A percentile compares a stretch with the other conserved stretches of the same genome.
Evolutionary conservation across 2,329 filamentous ascomycete species (phyloP).

Genomic region (Sphaerulina populicola): DNA sequence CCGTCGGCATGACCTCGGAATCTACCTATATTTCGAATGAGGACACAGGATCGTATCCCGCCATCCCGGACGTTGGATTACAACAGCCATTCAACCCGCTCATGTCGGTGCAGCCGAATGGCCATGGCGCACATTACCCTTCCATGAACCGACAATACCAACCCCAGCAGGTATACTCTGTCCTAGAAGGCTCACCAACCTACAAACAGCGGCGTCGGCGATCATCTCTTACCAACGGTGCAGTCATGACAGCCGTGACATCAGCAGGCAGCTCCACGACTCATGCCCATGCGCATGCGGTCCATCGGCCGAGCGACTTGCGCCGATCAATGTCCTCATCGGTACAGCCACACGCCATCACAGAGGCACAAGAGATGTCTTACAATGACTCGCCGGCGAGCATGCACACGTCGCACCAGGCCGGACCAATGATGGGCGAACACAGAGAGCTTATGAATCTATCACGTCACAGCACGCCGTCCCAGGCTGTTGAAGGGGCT

Average conservation of each 20-base stretch:
- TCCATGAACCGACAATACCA: conserved; percentile 60
- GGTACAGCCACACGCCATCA: conserved; percentile 61
- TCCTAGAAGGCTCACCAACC: conserved; percentile 94
- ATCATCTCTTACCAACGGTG: conserved; percentile 76
- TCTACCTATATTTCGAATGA: conserved; percentile 97
- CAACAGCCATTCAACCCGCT: conserved; percentile 74
- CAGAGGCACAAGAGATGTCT: conserved; percentile 52
- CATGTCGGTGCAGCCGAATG: conserved; percentile 81
- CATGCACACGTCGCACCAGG: conserved; percentile 63
- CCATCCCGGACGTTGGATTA: conserved; percentile 77
- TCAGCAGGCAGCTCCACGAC: conserved; percentile 38
- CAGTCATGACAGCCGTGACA: conserved; percentile 49
- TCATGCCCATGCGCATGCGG: conserved; percentile 44
- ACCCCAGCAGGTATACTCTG: conserved; percentile 76
- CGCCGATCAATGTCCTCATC: conserved; percentile 84
- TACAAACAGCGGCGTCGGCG: conserved; percentile 95
- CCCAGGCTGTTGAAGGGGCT: conserved; percentile 75
- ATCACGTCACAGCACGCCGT: conserved; percentile 83
- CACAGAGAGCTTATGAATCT: conserved; percentile 73
- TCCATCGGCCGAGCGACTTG: conserved; percentile 79
- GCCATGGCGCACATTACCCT: conserved; percentile 71
- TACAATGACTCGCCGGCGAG: conserved; percentile 71
- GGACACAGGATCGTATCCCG: conserved; percentile 90
- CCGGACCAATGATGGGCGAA: conserved; percentile 52
- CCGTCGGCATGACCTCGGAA: conserved; percentile 73